These are phyloP conservation scores for Lactifluus hygrophoroides DNA, from an alignment of 768 basidiomycete species.

Conservation along the genomic window DNA sequence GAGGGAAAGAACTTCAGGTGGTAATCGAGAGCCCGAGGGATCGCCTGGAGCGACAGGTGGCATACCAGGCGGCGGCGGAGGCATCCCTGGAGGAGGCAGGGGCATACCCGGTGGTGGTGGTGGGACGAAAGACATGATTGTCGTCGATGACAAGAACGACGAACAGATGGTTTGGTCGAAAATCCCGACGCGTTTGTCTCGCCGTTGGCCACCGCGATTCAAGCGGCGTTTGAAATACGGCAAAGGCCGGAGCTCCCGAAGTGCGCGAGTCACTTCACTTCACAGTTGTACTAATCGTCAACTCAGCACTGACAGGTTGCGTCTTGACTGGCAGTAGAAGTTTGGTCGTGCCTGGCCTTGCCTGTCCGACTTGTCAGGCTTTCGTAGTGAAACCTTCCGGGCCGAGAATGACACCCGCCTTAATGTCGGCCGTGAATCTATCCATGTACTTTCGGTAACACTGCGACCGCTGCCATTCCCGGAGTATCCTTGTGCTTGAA, in stretches of 20 bases:
- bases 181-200: conserved; percentile 2
- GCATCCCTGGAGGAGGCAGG: conserved; percentile 24
- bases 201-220: conserved; percentile 11
- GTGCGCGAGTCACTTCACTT: too few species aligned
- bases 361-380: not conserved
- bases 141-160: conserved; percentile 13
- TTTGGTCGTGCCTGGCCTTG: too few species aligned
- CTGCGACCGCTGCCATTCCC: too few species aligned
- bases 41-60: conserved; percentile 23
- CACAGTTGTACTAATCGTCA: not conserved
- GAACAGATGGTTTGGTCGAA: not conserved
- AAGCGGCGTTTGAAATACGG: conserved; percentile 3
- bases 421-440: not conserved
- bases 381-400: not conserved
- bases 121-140: conserved; percentile 22
- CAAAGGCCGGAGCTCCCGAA: not conserved
- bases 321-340: not conserved
- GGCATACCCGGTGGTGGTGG: conserved; percentile 33
- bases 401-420: not conserved
- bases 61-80: conserved; percentile 28
- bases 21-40: conserved; percentile 36
- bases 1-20: conserved; percentile 67
- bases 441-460: not conserved
- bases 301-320: not conserved
- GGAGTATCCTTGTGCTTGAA: not conserved